A percentile compares a stretch with the other conserved stretches of the same genome.
phyloP scores from a whole-genome alignment of 2,329 filamentous ascomycete species.

The Pyricularia sp. region DNA sequence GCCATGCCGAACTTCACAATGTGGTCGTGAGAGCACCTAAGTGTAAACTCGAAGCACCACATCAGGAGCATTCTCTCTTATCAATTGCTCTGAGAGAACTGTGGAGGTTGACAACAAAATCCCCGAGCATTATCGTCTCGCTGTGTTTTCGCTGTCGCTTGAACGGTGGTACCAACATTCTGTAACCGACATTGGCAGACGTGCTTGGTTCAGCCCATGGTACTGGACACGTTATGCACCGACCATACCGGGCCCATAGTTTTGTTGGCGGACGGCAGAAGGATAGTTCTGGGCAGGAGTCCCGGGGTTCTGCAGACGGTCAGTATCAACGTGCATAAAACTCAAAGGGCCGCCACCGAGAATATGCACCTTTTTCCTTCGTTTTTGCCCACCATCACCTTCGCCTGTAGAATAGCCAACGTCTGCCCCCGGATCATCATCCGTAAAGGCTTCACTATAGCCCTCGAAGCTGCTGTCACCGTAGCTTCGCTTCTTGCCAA shows the following conservation, averaged over 20 bases:
- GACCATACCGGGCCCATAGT: conserved; percentile 46
- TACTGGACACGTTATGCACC: conserved; percentile 31
- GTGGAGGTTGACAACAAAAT: background rate
- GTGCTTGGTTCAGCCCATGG: background rate
- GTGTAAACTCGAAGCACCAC: background rate
- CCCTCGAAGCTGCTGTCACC: conserved; percentile 63
- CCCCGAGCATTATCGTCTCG: background rate
- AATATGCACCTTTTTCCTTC: conserved; percentile 49
- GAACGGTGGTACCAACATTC: background rate
- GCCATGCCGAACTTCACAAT: background rate
- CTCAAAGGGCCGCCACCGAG: background rate
- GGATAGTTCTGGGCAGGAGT: conserved; percentile 22
- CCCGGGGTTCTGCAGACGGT: conserved; percentile 33
- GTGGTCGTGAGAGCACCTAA: background rate
- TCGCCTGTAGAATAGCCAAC: conserved; percentile 60
- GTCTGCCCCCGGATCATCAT: conserved; percentile 48
- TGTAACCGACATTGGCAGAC: background rate
- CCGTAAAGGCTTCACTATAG: conserved; percentile 58
- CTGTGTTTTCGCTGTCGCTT: background rate
- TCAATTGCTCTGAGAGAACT: background rate
- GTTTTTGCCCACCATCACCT: conserved; percentile 48
- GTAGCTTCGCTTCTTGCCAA: conserved; percentile 62
- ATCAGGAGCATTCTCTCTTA: background rate
- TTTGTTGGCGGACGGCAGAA: conserved; percentile 32
- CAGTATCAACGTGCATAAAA: conserved; percentile 20